phyloP scores from a whole-genome alignment of 345 rosid species.

The Sapria himalayana region DNA sequence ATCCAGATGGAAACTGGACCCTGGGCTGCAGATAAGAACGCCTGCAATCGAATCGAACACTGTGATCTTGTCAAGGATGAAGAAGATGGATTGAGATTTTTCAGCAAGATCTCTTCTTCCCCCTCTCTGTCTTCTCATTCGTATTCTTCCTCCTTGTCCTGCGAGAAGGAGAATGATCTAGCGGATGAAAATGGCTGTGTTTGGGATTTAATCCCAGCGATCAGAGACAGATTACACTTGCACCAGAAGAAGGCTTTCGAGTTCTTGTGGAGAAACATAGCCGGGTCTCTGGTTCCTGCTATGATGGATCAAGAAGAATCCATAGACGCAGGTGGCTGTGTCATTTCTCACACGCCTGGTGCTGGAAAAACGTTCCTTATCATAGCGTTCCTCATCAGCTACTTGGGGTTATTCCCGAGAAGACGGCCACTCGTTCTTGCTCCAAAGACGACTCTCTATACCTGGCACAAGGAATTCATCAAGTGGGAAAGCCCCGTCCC shows the following conservation, averaged over 20 bases:
- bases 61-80: slow-evolving; percentile 11
- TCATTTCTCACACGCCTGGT: slow-evolving; percentile 82
- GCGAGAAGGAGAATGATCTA: no score
- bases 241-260: slow-evolving; percentile 84
- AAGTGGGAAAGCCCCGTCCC: slow-evolving; percentile 80
- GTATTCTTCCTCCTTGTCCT: no score
- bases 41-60: slow-evolving; percentile 15
- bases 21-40: slow-evolving; percentile 22
- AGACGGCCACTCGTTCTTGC: slow-evolving; percentile 77
- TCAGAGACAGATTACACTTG: slow-evolving; percentile 36
- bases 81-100: slow-evolving; percentile 13
- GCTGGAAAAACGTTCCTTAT: slow-evolving; percentile 86
- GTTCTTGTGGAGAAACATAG: slow-evolving; percentile 64
- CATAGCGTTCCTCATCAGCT: slow-evolving; percentile 76
- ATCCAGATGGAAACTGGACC: background rate
- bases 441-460: slow-evolving; percentile 81
- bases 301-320: slow-evolving; percentile 28
- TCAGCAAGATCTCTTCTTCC: slow-evolving; percentile 10
- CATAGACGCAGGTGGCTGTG: slow-evolving; percentile 63
- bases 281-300: slow-evolving; percentile 54
- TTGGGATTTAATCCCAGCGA: slow-evolving; percentile 70
- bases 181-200: slow-evolving; percentile 42
- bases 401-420: slow-evolving; percentile 67
- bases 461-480: slow-evolving; percentile 88
- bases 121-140: slow-evolving; percentile 13